phyloP scores from a whole-genome alignment of 257 asterid genomes.

The Nicotiana tabacum region DNA sequence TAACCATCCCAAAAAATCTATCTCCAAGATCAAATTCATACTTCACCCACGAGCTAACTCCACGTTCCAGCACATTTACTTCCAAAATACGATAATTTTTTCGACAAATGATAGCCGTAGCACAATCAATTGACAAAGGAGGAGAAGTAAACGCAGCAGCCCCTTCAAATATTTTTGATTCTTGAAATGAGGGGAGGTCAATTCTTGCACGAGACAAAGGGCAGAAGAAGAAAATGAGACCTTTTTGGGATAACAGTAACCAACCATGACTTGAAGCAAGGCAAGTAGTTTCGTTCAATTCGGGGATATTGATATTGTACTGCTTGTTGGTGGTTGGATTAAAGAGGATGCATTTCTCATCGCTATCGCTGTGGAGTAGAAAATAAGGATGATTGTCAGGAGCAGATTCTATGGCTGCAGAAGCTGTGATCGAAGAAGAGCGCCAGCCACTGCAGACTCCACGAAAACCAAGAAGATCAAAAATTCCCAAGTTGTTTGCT shows the following conservation, averaged over 20 bases:
- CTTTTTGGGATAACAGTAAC: constrained; percentile 21
- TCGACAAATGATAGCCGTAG: too few relatives aligned
- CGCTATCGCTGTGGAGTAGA: neutral
- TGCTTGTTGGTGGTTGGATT: neutral
- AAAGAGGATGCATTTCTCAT: neutral
- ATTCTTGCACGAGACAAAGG: constrained; percentile 27
- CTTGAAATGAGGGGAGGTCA: constrained; percentile 22
- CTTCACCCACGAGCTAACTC: neutral
- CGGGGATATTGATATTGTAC: constrained; percentile 19
- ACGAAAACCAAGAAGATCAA: constrained; percentile 22
- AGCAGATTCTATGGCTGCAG: constrained; percentile 14
- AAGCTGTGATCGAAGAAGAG: constrained; percentile 17
- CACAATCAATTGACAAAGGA: too few relatives aligned
- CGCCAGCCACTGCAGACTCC: constrained; percentile 32
- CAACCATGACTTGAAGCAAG: constrained; percentile 30
- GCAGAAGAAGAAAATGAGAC: constrained; percentile 32
- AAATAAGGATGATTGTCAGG: constrained; percentile 8
- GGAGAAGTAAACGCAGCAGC: constrained; percentile 17
- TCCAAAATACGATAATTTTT: too few relatives aligned
- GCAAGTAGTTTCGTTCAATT: constrained; percentile 22
- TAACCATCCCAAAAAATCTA: neutral
- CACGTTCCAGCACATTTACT: constrained; percentile 8
- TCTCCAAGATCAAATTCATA: neutral
- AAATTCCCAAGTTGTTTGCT: constrained; percentile 12
- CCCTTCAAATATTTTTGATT: constrained; percentile 10